Evolutionary conservation across 1,284 basidiomycete genomes (phyloP).

Genomic region (Cryptococcus sp.): DNA sequence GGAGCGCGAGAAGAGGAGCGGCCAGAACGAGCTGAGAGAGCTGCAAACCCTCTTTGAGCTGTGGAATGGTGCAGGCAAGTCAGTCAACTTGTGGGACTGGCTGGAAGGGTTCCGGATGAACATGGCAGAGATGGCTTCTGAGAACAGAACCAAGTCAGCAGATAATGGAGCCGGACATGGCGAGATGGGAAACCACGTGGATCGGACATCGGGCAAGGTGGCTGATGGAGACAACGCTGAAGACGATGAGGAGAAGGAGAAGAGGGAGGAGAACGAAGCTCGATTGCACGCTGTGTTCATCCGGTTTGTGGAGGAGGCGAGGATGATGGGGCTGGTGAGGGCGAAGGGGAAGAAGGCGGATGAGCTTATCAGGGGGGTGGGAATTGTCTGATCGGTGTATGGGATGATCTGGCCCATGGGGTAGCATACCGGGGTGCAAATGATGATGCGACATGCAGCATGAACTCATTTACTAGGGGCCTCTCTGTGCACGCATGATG

Average conservation of each 20-base stretch:
- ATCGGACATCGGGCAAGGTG: neutral
- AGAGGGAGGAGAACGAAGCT: conserved; percentile 24
- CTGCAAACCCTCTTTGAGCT: conserved; percentile 34
- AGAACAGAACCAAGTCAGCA: neutral
- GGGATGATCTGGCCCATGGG: too few relatives aligned
- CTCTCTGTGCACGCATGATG: too few relatives aligned
- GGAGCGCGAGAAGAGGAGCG: neutral
- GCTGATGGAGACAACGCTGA: conserved; percentile 3
- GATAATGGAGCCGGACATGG: conserved; percentile 1
- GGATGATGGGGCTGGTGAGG: conserved; percentile 43
- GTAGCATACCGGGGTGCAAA: too few relatives aligned
- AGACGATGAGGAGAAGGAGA: neutral
- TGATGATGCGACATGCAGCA: too few relatives aligned
- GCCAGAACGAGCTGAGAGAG: conserved; percentile 24
- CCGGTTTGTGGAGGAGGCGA: conserved; percentile 43
- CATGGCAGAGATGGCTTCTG: conserved; percentile 4
- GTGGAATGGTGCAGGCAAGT: conserved; percentile 37
- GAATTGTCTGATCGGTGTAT: conserved; percentile 19
- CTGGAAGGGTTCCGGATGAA: conserved; percentile 35
- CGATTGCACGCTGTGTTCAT: conserved; percentile 43
- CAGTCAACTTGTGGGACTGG: conserved; percentile 48
- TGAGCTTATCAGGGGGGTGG: conserved; percentile 42
- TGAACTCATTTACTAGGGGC: too few relatives aligned
- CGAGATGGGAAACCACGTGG: neutral
- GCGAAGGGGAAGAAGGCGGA: conserved; percentile 36